Evolutionary conservation across 2,329 filamentous ascomycete genomes (phyloP).

Genomic region (Talaromyces sp.): DNA sequence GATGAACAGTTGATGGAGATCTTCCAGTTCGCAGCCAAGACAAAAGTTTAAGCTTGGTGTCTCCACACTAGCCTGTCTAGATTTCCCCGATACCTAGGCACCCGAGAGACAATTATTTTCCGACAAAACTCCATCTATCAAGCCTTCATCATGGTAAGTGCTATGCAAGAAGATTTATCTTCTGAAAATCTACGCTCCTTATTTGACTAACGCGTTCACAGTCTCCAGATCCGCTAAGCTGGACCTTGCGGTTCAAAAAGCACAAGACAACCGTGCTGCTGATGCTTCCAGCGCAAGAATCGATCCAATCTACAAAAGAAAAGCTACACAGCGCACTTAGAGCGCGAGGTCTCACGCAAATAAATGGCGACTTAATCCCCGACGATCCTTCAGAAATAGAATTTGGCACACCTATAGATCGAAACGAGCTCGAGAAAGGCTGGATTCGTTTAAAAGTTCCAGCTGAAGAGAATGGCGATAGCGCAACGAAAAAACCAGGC

Average conservation of each 20-base stretch:
- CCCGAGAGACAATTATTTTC: not conserved
- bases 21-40: not conserved
- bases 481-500: slow-evolving; percentile 20
- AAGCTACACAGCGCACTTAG: slow-evolving; percentile 59
- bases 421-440: slow-evolving; percentile 50
- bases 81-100: not conserved
- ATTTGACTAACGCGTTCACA: slow-evolving; percentile 13
- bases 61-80: slow-evolving; percentile 4
- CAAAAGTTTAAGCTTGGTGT: slow-evolving; percentile 1
- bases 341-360: slow-evolving; percentile 42
- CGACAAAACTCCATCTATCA: not conserved
- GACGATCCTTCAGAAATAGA: slow-evolving; percentile 44
- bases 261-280: slow-evolving; percentile 69
- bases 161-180: not conserved
- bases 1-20: not conserved
- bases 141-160: slow-evolving; percentile 22
- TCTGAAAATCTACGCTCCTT: not conserved
- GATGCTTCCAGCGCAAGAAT: slow-evolving; percentile 59
- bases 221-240: slow-evolving; percentile 47
- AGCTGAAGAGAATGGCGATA: slow-evolving; percentile 30
- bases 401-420: slow-evolving; percentile 50
- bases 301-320: slow-evolving; percentile 58
- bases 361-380: slow-evolving; percentile 42
- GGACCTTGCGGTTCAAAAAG: slow-evolving; percentile 71
- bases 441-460: slow-evolving; percentile 47